Percentiles rank a stretch among this genome's conserved stretches.
Evolutionary conservation across 1,139 yeast genomes (phyloP).

Genomic region (Tardiomyces depauwii): DNA sequence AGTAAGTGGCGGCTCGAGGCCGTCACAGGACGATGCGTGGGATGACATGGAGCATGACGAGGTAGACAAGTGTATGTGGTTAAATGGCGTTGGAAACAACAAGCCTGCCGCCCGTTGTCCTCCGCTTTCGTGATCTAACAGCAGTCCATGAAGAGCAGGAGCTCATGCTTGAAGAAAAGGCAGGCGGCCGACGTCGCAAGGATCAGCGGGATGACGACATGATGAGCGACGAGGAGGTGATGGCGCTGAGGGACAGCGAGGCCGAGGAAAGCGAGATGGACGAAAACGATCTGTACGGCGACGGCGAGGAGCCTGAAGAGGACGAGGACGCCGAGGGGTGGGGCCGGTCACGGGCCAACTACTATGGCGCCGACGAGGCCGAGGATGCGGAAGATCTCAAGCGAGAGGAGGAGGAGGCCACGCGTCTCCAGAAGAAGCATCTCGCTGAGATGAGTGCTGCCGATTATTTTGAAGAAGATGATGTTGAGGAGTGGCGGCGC

Average conservation of each 20-base stretch:
- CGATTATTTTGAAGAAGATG: slow-evolving; percentile 77
- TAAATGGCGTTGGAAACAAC: neutral
- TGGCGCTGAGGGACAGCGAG: slow-evolving; percentile 15
- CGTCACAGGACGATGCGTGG: neutral
- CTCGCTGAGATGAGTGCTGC: slow-evolving; percentile 68
- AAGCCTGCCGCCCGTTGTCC: too few relatives aligned
- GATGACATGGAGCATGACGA: neutral
- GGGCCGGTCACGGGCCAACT: slow-evolving; percentile 67
- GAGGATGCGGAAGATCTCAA: slow-evolving; percentile 69
- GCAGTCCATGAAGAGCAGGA: neutral
- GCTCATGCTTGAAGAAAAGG: neutral
- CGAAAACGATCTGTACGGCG: slow-evolving; percentile 19
- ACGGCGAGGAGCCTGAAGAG: slow-evolving; percentile 34
- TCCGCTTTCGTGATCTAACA: neutral
- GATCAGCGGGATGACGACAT: slow-evolving; percentile 11
- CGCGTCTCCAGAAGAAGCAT: slow-evolving; percentile 78
- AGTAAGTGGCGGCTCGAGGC: neutral
- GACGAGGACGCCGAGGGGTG: slow-evolving; percentile 53
- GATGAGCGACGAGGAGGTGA: slow-evolving; percentile 19
- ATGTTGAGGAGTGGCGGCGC: slow-evolving; percentile 41
- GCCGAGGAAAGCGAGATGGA: slow-evolving; percentile 15
- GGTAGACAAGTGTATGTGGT: neutral
- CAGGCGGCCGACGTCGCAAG: neutral
- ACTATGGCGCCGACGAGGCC: slow-evolving; percentile 78
- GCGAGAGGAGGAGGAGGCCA: slow-evolving; percentile 78